Percentiles rank a stretch among this genome's conserved stretches.
These are phyloP conservation scores for Phialemonium atrogriseum DNA, from an alignment of 2,329 filamentous ascomycete species.

Conservation along the genomic window DNA sequence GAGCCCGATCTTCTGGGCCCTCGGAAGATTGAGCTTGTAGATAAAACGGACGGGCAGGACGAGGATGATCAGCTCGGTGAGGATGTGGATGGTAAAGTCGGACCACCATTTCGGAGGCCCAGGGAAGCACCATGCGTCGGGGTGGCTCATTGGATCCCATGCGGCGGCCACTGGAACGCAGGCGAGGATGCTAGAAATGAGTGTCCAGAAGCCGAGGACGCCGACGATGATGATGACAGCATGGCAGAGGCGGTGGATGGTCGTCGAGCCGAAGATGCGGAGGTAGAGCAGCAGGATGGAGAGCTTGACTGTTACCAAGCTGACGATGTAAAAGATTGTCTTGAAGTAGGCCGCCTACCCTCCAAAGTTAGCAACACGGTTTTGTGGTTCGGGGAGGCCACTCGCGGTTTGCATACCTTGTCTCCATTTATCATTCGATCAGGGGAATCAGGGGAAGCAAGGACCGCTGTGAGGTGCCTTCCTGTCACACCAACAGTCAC, in stretches of 20 bases:
- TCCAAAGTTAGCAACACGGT: no score
- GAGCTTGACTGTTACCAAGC: constrained; percentile 18
- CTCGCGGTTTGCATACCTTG: no score
- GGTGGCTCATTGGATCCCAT: no score
- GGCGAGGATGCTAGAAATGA: constrained; percentile 18
- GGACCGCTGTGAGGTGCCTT: no score
- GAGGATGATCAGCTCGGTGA: constrained; percentile 15
- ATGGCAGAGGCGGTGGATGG: constrained; percentile 20
- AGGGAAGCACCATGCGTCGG: constrained; percentile 16
- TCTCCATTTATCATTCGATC: no score
- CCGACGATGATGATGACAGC: constrained; percentile 16
- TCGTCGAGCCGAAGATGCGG: constrained; percentile 18
- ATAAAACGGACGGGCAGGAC: constrained; percentile 16
- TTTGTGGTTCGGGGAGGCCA: no score
- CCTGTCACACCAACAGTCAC: no score
- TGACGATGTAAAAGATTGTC: constrained; percentile 20
- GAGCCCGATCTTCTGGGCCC: constrained; percentile 15
- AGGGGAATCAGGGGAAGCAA: no score
- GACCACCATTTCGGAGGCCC: constrained; percentile 15
- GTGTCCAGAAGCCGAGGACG: constrained; percentile 17
- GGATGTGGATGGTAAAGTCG: constrained; percentile 15
- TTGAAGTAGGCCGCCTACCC: constrained; percentile 18
- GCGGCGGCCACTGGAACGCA: constrained; percentile 21
- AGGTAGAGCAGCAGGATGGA: constrained; percentile 22
- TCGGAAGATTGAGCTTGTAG: constrained; percentile 11